Conservation (phyloP, 2,329 filamentous ascomycete genomes). For the Botrytis galanthina region DNA sequence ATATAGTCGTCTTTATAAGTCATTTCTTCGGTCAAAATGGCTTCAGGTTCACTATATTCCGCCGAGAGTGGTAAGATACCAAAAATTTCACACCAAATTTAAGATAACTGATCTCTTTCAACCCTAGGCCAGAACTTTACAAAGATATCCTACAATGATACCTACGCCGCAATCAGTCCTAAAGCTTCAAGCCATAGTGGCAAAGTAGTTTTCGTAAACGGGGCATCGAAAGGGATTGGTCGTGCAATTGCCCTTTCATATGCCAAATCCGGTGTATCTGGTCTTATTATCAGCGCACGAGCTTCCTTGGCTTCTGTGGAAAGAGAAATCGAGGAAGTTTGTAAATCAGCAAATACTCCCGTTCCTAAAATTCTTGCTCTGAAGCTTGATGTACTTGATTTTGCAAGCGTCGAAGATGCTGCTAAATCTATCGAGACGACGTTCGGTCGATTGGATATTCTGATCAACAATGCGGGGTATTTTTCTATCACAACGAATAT, state of each 20-base stretch:
- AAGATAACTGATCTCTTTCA: neutral
- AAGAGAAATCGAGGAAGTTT: neutral
- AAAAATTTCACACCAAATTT: neutral
- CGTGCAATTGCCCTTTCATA: neutral
- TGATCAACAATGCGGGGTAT: neutral
- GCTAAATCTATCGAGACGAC: neutral
- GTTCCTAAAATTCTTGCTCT: neutral
- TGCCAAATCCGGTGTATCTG: neutral
- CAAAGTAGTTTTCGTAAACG: slow-evolving; percentile 3
- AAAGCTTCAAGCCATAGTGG: neutral
- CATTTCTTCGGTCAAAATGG: neutral
- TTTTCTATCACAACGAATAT: fast-evolving
- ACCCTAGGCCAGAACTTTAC: slow-evolving; percentile 1
- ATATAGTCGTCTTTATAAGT: neutral
- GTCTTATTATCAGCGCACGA: neutral
- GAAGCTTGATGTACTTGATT: neutral
- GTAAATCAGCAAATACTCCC: neutral
- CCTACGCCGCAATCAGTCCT: neutral
- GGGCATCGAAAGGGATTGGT: neutral
- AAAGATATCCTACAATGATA: slow-evolving; percentile 21
- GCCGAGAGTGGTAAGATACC: neutral
- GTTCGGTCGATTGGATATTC: neutral
- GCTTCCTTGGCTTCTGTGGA: neutral
- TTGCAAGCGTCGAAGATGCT: neutral
- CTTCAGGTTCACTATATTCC: neutral